Conservation (phyloP, 2,329 filamentous ascomycete genomes). For the Parafenestella ontariensis region DNA sequence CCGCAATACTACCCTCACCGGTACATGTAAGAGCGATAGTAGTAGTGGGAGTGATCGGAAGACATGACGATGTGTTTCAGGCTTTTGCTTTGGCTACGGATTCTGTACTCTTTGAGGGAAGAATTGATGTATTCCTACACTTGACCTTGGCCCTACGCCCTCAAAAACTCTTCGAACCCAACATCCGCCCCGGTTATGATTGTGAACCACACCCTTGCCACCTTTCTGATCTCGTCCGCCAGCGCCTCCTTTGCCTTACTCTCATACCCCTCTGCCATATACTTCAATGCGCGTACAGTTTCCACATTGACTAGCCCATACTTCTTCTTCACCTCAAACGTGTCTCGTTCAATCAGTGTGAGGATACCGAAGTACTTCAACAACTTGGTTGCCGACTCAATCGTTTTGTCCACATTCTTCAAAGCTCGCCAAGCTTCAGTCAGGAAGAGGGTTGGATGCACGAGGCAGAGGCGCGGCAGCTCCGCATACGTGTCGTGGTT, state of each 20-base stretch:
- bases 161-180: constrained; percentile 26
- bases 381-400: constrained; percentile 25
- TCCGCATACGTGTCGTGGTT: constrained; percentile 16
- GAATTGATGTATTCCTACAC: no score
- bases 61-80: no score
- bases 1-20: not conserved
- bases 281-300: constrained; percentile 26
- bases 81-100: not conserved
- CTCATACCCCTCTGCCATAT: constrained; percentile 25
- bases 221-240: constrained; percentile 14
- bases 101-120: not conserved
- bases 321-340: constrained; percentile 17
- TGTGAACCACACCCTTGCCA: constrained; percentile 24
- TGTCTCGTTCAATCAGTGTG: constrained; percentile 2
- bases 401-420: constrained; percentile 27
- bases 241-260: constrained; percentile 15
- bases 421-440: constrained; percentile 29
- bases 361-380: constrained; percentile 32
- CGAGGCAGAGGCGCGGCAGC: constrained; percentile 27
- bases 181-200: constrained; percentile 29
- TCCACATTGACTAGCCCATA: constrained; percentile 32
- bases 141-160: not conserved
- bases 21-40: not conserved
- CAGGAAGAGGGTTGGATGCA: constrained; percentile 32
- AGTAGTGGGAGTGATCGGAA: no score